A percentile compares a stretch with the other conserved stretches of the same genome.
Evolutionary conservation across 2,329 filamentous ascomycete genomes (phyloP).

Genomic region (Emericellopsis atlantica): DNA sequence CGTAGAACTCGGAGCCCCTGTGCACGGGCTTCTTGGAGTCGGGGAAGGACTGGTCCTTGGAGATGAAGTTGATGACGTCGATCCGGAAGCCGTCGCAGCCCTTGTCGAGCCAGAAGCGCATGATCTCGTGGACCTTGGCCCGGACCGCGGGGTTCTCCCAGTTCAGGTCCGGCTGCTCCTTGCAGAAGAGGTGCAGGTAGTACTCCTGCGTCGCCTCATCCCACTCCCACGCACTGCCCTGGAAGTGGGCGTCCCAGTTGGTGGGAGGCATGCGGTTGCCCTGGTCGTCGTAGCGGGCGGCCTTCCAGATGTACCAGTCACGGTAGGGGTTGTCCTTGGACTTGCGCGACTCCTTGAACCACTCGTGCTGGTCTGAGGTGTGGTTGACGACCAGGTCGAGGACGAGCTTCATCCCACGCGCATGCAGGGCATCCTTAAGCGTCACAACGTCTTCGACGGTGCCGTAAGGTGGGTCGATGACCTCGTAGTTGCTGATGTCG

Average conservation of each 20-base stretch:
- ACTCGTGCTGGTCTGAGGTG: constrained; percentile 43
- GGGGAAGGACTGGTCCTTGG: constrained; percentile 44
- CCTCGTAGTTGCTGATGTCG: constrained; percentile 57
- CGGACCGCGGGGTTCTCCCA: constrained; percentile 60
- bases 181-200: constrained; percentile 57
- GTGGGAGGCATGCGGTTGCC: constrained; percentile 49
- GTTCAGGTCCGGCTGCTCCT: constrained; percentile 65
- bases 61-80: constrained; percentile 57
- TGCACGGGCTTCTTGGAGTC: constrained; percentile 25
- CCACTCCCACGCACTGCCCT: constrained; percentile 34
- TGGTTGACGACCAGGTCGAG: constrained; percentile 67
- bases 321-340: constrained; percentile 40
- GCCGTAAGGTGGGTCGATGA: constrained; percentile 54
- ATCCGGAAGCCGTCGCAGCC: constrained; percentile 55
- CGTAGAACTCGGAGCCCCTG: constrained; percentile 29
- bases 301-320: constrained; percentile 55
- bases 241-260: constrained; percentile 35
- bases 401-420: constrained; percentile 54
- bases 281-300: constrained; percentile 40
- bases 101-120: constrained; percentile 62
- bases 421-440: constrained; percentile 47
- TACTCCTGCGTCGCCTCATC: constrained; percentile 35
- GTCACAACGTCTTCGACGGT: constrained; percentile 53
- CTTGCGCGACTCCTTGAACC: constrained; percentile 43
- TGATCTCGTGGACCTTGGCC: constrained; percentile 52